Percentiles rank a stretch among this genome's conserved stretches.
phyloP scores from a whole-genome alignment of 805 yeast species.

The Saturnispora galanensis region DNA sequence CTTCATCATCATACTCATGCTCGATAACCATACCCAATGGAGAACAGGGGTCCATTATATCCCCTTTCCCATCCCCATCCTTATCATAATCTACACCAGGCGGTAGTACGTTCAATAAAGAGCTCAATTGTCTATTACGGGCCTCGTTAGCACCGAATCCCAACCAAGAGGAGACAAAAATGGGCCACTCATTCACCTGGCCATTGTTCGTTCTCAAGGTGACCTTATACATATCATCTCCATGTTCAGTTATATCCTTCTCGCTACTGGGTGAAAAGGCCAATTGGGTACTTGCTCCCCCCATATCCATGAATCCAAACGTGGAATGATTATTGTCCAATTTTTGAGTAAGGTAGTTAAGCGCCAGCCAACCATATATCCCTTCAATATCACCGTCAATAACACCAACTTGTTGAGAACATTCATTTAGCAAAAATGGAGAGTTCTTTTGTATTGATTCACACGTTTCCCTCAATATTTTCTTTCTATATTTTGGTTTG shows the following conservation, averaged over 20 bases:
- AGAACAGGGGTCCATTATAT: slow-evolving; percentile 67
- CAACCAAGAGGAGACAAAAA: slow-evolving; percentile 93
- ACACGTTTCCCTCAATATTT: slow-evolving; percentile 56
- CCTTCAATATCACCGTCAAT: slow-evolving; percentile 96
- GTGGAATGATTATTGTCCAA: slow-evolving; percentile 44
- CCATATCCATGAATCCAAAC: slow-evolving; percentile 97
- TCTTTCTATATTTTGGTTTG: slow-evolving; percentile 40
- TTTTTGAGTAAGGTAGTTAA: slow-evolving; percentile 72
- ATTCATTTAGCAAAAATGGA: slow-evolving; percentile 45
- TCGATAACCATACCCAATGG: slow-evolving; percentile 50
- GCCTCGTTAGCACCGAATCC: slow-evolving; percentile 98
- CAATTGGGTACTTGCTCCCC: slow-evolving; percentile 95
- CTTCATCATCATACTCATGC: slow-evolving; percentile 37
- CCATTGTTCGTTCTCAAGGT: slow-evolving; percentile 65
- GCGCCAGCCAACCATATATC: slow-evolving; percentile 87
- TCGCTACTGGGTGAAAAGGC: slow-evolving; percentile 75
- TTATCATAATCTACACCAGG: slow-evolving; percentile 35
- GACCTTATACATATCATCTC: slow-evolving; percentile 63
- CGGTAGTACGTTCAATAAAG: slow-evolving; percentile 39
- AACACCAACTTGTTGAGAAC: slow-evolving; percentile 65
- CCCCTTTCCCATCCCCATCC: slow-evolving; percentile 37
- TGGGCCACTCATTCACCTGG: slow-evolving; percentile 61
- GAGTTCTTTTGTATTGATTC: slow-evolving; percentile 41
- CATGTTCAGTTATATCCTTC: slow-evolving; percentile 53
- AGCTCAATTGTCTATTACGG: slow-evolving; percentile 56